Conservation (phyloP, 2,329 filamentous ascomycete species). For the Triangularia setosa region DNA sequence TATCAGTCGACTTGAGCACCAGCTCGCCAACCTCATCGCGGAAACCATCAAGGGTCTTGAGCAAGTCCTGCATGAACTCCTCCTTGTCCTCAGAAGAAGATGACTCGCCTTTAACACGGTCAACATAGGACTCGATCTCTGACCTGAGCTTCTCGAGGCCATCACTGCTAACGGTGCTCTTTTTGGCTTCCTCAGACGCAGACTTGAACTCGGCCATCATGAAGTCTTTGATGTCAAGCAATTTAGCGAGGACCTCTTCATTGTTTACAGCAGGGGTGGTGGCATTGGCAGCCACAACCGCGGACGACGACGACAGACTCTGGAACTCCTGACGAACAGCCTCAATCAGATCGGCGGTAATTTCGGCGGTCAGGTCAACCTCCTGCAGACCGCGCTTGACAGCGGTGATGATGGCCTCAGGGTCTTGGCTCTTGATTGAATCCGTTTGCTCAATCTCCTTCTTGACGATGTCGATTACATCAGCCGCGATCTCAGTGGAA, state of each 20-base stretch:
- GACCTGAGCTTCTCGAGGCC: conserved; percentile 75
- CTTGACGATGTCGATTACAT: conserved; percentile 1
- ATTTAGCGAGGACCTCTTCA: conserved; percentile 50
- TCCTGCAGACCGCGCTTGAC: conserved; percentile 24
- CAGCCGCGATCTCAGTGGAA: conserved; percentile 10
- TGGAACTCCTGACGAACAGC: background rate
- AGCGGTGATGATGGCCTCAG: conserved; percentile 9
- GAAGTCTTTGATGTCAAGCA: conserved; percentile 62
- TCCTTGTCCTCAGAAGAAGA: conserved; percentile 55
- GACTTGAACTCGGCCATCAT: conserved; percentile 58
- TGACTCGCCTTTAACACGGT: conserved; percentile 63
- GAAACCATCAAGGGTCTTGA: conserved; percentile 62
- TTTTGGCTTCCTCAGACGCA: conserved; percentile 63
- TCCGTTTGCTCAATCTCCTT: background rate
- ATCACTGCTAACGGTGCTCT: conserved; percentile 79
- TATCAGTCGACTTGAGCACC: conserved; percentile 45
- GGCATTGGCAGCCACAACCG: conserved; percentile 28
- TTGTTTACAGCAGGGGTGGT: conserved; percentile 35
- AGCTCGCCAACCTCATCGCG: conserved; percentile 64
- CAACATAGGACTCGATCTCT: conserved; percentile 79
- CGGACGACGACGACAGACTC: conserved; percentile 29
- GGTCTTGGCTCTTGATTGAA: conserved; percentile 28
- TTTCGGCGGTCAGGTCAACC: conserved; percentile 29
- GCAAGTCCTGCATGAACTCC: conserved; percentile 69
- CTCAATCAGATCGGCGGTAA: conserved; percentile 3